A percentile compares a stretch with the other conserved stretches of the same genome.
Evolutionary conservation across 176 grass and related monocot genomes (phyloP).

Genomic region (Zizania latifolia): DNA sequence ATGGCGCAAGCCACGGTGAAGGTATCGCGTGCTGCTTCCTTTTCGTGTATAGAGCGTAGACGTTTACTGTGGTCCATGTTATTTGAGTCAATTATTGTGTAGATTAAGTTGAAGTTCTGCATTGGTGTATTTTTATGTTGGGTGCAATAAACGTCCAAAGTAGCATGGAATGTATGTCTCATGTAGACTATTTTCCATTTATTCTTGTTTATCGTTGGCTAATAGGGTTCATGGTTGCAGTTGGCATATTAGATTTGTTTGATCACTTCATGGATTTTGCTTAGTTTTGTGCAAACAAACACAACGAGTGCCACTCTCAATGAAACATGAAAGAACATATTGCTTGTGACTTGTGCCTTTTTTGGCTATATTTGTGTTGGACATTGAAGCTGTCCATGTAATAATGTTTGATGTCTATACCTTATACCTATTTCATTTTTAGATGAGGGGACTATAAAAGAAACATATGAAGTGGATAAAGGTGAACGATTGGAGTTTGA

Average conservation of each 20-base stretch:
- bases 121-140: neutral
- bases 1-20: constrained; percentile 36
- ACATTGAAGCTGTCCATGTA: neutral
- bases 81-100: neutral
- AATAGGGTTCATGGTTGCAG: neutral
- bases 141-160: neutral
- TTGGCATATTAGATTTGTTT: neutral
- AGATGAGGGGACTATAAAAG: constrained; percentile 58
- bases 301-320: too few species aligned
- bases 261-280: neutral
- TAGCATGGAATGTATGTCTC: neutral
- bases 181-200: neutral
- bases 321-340: too few species aligned
- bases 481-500: constrained; percentile 66
- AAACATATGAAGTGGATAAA: constrained; percentile 54
- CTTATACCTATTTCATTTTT: constrained; percentile 17
- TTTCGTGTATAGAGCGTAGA: neutral
- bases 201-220: neutral
- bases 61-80: constrained; percentile 7
- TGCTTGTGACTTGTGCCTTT: neutral
- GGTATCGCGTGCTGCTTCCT: constrained; percentile 31
- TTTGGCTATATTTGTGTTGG: neutral
- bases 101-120: neutral
- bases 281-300: neutral
- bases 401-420: neutral